Percentiles rank a stretch among this genome's conserved stretches.
These are phyloP conservation scores for Boechera retrofracta DNA, from an alignment of 345 rosid genomes.

Conservation along the genomic window DNA sequence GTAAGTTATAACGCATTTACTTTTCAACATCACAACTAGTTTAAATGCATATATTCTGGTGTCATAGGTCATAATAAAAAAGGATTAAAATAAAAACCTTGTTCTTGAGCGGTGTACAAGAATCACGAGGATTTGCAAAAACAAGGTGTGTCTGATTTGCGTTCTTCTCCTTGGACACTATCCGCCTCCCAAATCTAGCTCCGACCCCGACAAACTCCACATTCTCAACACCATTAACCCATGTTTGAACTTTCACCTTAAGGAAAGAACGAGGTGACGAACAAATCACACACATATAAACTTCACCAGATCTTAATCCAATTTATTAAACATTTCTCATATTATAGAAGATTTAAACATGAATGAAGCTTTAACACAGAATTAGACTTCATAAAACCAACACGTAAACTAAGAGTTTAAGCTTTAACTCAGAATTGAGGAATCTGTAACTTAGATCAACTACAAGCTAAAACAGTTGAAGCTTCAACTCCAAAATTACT, in stretches of 20 bases:
- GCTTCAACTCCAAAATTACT: constrained; percentile 8
- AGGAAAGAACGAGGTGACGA: constrained; percentile 11
- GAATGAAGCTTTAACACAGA: background rate
- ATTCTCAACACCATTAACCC: constrained; percentile 76
- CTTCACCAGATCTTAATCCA: constrained; percentile 31
- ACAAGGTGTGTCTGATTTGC: constrained; percentile 75
- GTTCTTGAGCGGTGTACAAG: constrained; percentile 65
- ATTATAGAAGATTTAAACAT: background rate
- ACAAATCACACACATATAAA: constrained; percentile 13
- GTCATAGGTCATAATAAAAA: constrained; percentile 8
- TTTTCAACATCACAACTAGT: constrained; percentile 19
- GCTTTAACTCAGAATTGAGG: background rate
- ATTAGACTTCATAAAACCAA: background rate
- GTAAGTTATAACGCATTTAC: constrained; percentile 9
- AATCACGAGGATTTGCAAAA: constrained; percentile 86
- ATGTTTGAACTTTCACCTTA: constrained; percentile 99
- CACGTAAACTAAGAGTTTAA: background rate
- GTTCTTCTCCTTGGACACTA: constrained; percentile 93
- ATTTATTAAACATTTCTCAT: background rate
- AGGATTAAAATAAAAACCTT: constrained; percentile 58
- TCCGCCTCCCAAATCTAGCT: constrained; percentile 85
- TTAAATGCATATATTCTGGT: background rate
- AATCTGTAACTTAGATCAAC: constrained; percentile 33
- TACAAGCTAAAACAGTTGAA: background rate
- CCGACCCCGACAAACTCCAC: constrained; percentile 97